Evolutionary conservation across 2,329 filamentous ascomycete genomes (phyloP).

Genomic region (Fusarium robinianum): DNA sequence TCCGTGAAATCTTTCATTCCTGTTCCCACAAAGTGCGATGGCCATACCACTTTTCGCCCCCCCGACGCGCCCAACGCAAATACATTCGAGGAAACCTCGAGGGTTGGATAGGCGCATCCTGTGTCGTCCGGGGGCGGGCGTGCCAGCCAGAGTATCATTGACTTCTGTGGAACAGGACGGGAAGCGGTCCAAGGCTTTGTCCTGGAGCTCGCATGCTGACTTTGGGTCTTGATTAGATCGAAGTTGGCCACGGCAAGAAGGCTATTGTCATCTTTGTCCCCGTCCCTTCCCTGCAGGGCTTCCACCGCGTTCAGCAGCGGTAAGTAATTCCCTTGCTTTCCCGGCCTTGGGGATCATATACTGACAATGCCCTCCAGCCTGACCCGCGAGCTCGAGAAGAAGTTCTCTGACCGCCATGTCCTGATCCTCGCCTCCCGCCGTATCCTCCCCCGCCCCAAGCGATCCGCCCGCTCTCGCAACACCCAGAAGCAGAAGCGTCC

Average conservation of each 20-base stretch:
- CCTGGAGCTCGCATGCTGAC: constrained; percentile 79
- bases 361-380: constrained; percentile 66
- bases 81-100: constrained; percentile 3
- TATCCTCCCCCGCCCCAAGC: constrained; percentile 98
- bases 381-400: constrained; percentile 99
- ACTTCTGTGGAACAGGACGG: constrained; percentile 69
- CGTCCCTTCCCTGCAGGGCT: constrained; percentile 95
- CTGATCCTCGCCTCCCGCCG: constrained; percentile 98
- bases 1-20: constrained; percentile 48
- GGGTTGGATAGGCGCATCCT: constrained; percentile 20
- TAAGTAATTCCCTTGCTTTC: constrained; percentile 56
- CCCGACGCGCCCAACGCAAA: constrained; percentile 21
- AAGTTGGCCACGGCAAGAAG: constrained; percentile 99
- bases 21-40: constrained; percentile 50
- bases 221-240: constrained; percentile 80
- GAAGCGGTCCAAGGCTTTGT: constrained; percentile 73
- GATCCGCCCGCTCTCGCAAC: constrained; percentile 94
- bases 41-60: constrained; percentile 38
- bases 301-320: constrained; percentile 99
- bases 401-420: constrained; percentile 99
- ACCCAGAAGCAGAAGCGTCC: constrained; percentile 98
- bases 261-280: constrained; percentile 99
- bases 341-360: accelerated
- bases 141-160: constrained; percentile 46
- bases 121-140: constrained; percentile 37